Evolutionary conservation across 495 filamentous ascomycete species (phyloP).

Genomic region (Penicillium turbatum): DNA sequence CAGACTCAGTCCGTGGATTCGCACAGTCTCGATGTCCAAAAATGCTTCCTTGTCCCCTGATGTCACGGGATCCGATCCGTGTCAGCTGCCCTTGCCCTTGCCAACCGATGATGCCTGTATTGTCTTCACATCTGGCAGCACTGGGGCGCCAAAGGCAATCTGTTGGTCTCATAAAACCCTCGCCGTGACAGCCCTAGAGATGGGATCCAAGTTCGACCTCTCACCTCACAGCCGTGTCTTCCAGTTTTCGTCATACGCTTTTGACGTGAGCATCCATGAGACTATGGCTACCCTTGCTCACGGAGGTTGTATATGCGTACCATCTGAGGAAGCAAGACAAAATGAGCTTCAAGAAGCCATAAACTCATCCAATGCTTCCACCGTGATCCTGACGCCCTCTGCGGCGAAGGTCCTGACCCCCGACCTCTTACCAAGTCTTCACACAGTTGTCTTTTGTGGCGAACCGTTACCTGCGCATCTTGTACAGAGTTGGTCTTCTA

Average conservation of each 20-base stretch:
- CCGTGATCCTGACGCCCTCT: not conserved
- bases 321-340: not conserved
- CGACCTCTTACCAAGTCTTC: not conserved
- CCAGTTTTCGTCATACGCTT: not conserved
- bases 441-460: not conserved
- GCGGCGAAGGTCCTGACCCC: not conserved
- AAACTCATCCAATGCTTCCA: not conserved
- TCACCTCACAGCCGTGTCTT: not conserved
- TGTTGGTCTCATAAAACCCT: not conserved
- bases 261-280: not conserved
- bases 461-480: not conserved
- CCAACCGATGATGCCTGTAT: too few species aligned
- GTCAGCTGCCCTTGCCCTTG: too few species aligned
- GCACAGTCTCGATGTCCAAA: too few species aligned
- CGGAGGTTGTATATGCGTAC: not conserved
- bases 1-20: too few species aligned
- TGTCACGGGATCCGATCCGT: not conserved
- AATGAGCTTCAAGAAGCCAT: not conserved
- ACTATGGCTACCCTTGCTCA: not conserved
- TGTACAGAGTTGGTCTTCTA: not conserved
- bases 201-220: not conserved
- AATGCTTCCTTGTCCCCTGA: too few species aligned
- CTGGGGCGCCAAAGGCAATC: not conserved
- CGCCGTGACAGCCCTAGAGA: not conserved
- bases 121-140: not conserved